Percentiles rank a stretch among this genome's conserved stretches.
Evolutionary conservation across 495 filamentous ascomycete genomes (phyloP).

Genomic region (Aspergillus sparsus): DNA sequence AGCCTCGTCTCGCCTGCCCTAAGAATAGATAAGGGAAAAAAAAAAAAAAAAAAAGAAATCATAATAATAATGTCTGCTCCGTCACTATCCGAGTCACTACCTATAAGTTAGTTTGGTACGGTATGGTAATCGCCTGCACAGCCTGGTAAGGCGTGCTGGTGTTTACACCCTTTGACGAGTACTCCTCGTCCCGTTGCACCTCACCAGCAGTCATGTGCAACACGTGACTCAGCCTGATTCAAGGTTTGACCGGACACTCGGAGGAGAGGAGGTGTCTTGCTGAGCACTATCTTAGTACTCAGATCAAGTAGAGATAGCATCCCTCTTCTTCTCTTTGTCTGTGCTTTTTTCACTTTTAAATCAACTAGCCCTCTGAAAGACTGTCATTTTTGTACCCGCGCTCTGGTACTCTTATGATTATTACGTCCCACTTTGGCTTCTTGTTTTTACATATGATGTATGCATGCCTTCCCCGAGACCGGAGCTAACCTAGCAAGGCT

Average conservation of each 20-base stretch:
- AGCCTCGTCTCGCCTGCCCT: no score
- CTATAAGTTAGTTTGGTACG: background rate
- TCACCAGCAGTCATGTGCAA: constrained; percentile 12
- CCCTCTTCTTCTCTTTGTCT: no score
- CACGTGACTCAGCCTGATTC: constrained; percentile 16
- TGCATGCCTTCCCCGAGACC: constrained; percentile 15
- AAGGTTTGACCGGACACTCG: no score
- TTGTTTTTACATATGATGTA: background rate
- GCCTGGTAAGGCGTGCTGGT: constrained; percentile 19
- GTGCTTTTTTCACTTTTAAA: no score
- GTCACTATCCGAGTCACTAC: constrained; percentile 15
- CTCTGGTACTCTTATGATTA: no score
- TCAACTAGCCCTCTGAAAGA: no score
- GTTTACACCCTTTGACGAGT: constrained; percentile 12
- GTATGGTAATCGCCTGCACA: constrained; percentile 2
- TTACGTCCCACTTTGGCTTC: no score
- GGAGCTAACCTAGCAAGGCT: constrained; percentile 11
- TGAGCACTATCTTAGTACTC: no score
- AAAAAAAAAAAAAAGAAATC: background rate
- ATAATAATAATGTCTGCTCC: background rate
- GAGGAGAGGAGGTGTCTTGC: no score
- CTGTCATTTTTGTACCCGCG: no score
- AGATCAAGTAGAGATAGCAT: background rate
- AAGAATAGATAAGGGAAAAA: no score
- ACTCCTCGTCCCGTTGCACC: constrained; percentile 12